Percentiles rank a stretch among this genome's conserved stretches.
These are phyloP conservation scores for Rubia yunnanensis DNA, from an alignment of 257 asterid genomes.

Conservation along the genomic window DNA sequence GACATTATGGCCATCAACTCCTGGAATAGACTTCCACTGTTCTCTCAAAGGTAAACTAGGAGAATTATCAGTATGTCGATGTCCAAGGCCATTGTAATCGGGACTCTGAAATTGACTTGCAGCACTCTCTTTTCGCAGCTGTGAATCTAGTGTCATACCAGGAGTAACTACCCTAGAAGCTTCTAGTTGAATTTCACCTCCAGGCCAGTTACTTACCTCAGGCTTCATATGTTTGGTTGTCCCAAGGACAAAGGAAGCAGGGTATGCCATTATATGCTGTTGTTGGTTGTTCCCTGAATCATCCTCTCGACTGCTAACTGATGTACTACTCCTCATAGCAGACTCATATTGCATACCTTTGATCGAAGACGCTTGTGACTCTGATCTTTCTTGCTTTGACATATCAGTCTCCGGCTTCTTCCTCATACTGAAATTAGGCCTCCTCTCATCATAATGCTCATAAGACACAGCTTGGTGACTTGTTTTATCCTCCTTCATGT, in stretches of 20 bases:
- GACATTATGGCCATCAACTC: slow-evolving; percentile 45
- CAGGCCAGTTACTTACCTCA: slow-evolving; percentile 40
- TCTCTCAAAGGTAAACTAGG: slow-evolving; percentile 46
- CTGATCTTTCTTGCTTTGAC: slow-evolving; percentile 42
- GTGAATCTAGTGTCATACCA: slow-evolving; percentile 33
- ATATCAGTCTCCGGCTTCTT: slow-evolving; percentile 38
- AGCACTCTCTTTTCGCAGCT: slow-evolving; percentile 41
- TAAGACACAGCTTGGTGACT: slow-evolving; percentile 27
- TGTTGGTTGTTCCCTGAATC: slow-evolving; percentile 38
- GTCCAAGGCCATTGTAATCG: slow-evolving; percentile 36
- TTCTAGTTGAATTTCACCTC: slow-evolving; percentile 34
- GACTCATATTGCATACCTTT: slow-evolving; percentile 40
- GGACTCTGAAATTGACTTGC: slow-evolving; percentile 34
- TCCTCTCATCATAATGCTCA: slow-evolving; percentile 58
- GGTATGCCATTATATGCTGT: slow-evolving; percentile 24
- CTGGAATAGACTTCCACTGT: slow-evolving; percentile 72
- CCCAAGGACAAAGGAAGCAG: slow-evolving; percentile 36
- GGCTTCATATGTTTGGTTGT: slow-evolving; percentile 39
- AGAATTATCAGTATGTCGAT: slow-evolving; percentile 37
- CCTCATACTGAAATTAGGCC: slow-evolving; percentile 30
- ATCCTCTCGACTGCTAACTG: slow-evolving; percentile 35
- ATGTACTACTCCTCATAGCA: slow-evolving; percentile 32
- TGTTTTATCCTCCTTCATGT: slow-evolving; percentile 50
- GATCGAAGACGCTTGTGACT: slow-evolving; percentile 43
- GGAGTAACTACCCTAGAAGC: slow-evolving; percentile 34